A percentile compares a stretch with the other conserved stretches of the same genome.
phyloP scores from a whole-genome alignment of 768 basidiomycete genomes.

The Antrodiella citrinella region DNA sequence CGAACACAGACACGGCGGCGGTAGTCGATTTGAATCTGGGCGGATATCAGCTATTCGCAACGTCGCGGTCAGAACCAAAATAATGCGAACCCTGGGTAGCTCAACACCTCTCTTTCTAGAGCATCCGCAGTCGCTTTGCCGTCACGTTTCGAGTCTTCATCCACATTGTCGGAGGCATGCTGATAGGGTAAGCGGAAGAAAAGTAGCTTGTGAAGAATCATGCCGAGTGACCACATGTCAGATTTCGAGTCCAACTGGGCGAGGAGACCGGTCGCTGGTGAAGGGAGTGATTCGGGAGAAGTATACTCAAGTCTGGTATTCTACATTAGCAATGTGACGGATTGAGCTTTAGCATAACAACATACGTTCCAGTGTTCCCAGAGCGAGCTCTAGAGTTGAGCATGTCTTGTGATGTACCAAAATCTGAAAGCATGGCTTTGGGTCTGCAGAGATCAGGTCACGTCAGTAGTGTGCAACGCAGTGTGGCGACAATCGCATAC shows the following conservation, averaged over 20 bases:
- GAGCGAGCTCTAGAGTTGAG: slow-evolving; percentile 63
- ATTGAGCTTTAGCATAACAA: slow-evolving; percentile 14
- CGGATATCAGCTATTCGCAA: neutral
- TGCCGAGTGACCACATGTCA: slow-evolving; percentile 96
- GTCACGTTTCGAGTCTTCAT: slow-evolving; percentile 29
- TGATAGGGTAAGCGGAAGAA: slow-evolving; percentile 87
- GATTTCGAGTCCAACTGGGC: slow-evolving; percentile 76
- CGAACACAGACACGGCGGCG: slow-evolving; percentile 47
- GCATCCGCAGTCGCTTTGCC: slow-evolving; percentile 58
- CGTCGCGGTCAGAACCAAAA: neutral
- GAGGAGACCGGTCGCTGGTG: slow-evolving; percentile 54
- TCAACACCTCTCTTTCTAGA: slow-evolving; percentile 64
- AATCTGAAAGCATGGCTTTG: slow-evolving; percentile 91
- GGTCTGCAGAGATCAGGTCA: slow-evolving; percentile 42
- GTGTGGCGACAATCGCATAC: slow-evolving; percentile 31
- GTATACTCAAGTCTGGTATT: slow-evolving; percentile 70
- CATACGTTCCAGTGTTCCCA: slow-evolving; percentile 93
- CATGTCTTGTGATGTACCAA: slow-evolving; percentile 92
- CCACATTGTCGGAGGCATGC: slow-evolving; percentile 45
- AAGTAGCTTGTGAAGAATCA: slow-evolving; percentile 89
- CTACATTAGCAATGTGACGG: neutral
- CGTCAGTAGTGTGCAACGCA: neutral
- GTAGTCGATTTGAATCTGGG: slow-evolving; percentile 44
- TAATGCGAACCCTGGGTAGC: slow-evolving; percentile 60
- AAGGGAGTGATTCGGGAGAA: slow-evolving; percentile 80